Conservation (phyloP, 805 yeast species). For the Millerago galiae region DNA sequence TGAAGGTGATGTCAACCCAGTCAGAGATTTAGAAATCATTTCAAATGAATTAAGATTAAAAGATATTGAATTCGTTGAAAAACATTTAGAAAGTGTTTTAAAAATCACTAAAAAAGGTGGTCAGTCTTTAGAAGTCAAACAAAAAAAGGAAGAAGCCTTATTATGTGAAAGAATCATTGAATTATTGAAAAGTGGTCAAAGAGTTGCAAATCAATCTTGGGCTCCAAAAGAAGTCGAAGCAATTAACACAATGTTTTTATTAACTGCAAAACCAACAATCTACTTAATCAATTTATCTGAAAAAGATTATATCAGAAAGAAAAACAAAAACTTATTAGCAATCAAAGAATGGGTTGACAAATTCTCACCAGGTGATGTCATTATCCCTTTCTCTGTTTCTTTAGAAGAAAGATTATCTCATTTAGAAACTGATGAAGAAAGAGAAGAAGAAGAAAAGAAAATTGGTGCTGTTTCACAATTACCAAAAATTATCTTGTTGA, state of each 20-base stretch:
- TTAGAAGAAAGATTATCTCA: conserved; percentile 88
- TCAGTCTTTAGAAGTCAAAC: conserved; percentile 82
- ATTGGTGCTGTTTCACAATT: conserved; percentile 73
- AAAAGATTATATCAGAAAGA: conserved; percentile 79
- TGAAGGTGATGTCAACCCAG: conserved; percentile 95
- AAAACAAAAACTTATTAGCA: conserved; percentile 75
- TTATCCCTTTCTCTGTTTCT: conserved; percentile 89
- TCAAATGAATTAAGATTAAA: conserved; percentile 88
- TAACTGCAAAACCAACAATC: conserved; percentile 94
- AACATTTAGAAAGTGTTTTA: conserved; percentile 71
- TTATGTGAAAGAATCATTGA: conserved; percentile 69
- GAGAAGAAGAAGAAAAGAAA: conserved; percentile 66
- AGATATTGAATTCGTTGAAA: conserved; percentile 91
- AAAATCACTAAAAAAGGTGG: conserved; percentile 84
- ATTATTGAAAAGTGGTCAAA: conserved; percentile 74
- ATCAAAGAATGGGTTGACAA: conserved; percentile 89
- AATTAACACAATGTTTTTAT: conserved; percentile 77
- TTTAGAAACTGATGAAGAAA: conserved; percentile 80
- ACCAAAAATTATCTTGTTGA: conserved; percentile 77
- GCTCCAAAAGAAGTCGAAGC: conserved; percentile 83
- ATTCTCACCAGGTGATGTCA: conserved; percentile 81
- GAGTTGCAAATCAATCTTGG: conserved; percentile 88
- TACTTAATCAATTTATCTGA: conserved; percentile 88
- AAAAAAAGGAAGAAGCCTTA: conserved; percentile 77
- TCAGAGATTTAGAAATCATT: conserved; percentile 89